Conservation (phyloP, 768 basidiomycete genomes). For the Termitomyces sp. region DNA sequence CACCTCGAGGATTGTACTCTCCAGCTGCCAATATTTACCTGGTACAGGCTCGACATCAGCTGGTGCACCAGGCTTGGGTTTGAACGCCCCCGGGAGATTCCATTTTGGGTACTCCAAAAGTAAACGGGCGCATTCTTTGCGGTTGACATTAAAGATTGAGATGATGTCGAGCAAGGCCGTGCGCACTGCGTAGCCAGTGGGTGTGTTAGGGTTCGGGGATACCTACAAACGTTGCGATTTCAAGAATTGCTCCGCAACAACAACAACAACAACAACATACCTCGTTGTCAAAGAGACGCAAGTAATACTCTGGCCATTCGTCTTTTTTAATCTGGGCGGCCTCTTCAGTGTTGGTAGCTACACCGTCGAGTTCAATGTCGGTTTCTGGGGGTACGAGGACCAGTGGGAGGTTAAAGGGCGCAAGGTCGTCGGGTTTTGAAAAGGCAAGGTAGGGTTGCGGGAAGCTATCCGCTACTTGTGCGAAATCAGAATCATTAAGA, state of each 20-base stretch:
- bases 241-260: background rate
- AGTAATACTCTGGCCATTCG: conserved; percentile 73
- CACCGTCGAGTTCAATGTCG: conserved; percentile 64
- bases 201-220: conserved; percentile 68
- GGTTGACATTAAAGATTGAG: conserved; percentile 91
- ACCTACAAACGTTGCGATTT: conserved; percentile 43
- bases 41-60: conserved; percentile 41
- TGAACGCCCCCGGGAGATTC: conserved; percentile 81
- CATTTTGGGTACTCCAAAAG: conserved; percentile 85
- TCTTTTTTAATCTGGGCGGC: conserved; percentile 73
- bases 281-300: conserved; percentile 62
- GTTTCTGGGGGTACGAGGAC: conserved; percentile 86
- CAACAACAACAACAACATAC: conserved; percentile 28
- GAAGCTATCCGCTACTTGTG: conserved; percentile 48
- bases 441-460: conserved; percentile 61
- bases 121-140: conserved; percentile 89
- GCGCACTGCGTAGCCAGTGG: conserved; percentile 76
- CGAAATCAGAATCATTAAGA: conserved; percentile 57
- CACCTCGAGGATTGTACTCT: conserved; percentile 86
- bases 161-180: conserved; percentile 70
- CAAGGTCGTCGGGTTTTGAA: conserved; percentile 34
- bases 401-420: conserved; percentile 64
- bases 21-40: conserved; percentile 80
- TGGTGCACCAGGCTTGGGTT: conserved; percentile 62
- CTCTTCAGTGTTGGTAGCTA: conserved; percentile 64